Conservation (phyloP, 805 yeast genomes). For the Zygosaccharomyces rouxii region DNA sequence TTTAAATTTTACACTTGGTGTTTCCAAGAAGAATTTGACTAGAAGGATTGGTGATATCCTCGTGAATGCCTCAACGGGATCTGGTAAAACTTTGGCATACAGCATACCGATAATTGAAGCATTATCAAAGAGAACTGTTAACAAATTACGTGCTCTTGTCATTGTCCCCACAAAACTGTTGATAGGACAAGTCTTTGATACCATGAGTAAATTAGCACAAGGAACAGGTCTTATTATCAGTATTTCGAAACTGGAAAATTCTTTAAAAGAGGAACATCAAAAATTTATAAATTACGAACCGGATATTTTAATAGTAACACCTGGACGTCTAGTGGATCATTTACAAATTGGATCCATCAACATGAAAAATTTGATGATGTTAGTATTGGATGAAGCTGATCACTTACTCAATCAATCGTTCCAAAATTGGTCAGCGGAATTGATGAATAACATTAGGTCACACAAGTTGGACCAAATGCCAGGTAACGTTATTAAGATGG, state of each 20-base stretch:
- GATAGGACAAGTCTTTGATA: constrained; percentile 71
- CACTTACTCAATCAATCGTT: constrained; percentile 78
- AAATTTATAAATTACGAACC: constrained; percentile 48
- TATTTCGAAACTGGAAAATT: constrained; percentile 56
- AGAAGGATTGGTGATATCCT: constrained; percentile 67
- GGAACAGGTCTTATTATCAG: constrained; percentile 57
- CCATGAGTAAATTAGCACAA: constrained; percentile 52
- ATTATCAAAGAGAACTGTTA: constrained; percentile 58
- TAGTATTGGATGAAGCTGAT: constrained; percentile 81
- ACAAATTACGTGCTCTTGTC: constrained; percentile 68
- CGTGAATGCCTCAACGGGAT: constrained; percentile 93
- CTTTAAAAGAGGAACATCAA: constrained; percentile 57
- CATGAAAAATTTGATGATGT: constrained; percentile 51
- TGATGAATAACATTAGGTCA: constrained; percentile 40
- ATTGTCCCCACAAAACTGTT: constrained; percentile 89
- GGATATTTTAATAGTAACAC: constrained; percentile 67
- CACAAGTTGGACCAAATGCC: constrained; percentile 33
- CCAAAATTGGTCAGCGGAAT: constrained; percentile 80
- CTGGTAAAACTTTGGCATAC: constrained; percentile 92
- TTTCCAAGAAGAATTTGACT: constrained; percentile 41
- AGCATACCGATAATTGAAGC: constrained; percentile 76
- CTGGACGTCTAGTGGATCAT: constrained; percentile 82
- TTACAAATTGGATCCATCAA: constrained; percentile 40
- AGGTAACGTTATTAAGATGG: constrained; percentile 53
- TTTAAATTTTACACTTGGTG: constrained; percentile 21